phyloP scores from a whole-genome alignment of 352 stramenopile species.

The Phytophthora chlamydospora region DNA sequence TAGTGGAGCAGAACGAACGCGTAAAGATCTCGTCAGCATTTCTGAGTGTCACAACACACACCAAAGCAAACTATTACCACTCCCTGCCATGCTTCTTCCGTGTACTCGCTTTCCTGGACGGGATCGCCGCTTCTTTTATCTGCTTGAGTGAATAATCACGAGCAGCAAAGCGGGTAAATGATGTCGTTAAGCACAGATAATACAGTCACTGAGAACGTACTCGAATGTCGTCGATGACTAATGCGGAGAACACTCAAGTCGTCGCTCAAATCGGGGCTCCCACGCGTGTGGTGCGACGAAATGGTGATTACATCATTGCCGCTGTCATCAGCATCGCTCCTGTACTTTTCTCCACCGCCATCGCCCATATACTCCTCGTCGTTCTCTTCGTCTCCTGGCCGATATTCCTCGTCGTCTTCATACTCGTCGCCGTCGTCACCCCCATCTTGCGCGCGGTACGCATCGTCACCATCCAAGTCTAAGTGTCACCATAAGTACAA shows the following conservation, averaged over 20 bases:
- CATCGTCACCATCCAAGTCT: constrained; percentile 24
- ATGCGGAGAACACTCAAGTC: constrained; percentile 69
- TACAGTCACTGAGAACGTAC: constrained; percentile 32
- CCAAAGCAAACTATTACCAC: constrained; percentile 42
- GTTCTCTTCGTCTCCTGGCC: constrained; percentile 26
- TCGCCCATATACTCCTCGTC: constrained; percentile 24
- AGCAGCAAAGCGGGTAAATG: constrained; percentile 10
- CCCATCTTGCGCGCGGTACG: constrained; percentile 43
- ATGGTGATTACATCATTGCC: constrained; percentile 29
- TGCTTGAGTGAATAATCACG: constrained; percentile 8
- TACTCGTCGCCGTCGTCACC: constrained; percentile 36
- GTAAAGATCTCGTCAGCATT: not conserved
- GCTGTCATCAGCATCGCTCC: not conserved
- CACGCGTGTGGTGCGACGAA: constrained; percentile 31
- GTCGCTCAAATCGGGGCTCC: constrained; percentile 40
- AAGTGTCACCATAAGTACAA: not conserved
- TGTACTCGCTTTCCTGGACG: constrained; percentile 43
- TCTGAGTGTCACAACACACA: not conserved
- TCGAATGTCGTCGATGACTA: constrained; percentile 54
- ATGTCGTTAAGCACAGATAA: not conserved
- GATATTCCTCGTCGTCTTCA: constrained; percentile 34
- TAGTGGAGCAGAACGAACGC: constrained; percentile 12
- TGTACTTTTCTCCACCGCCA: constrained; percentile 29
- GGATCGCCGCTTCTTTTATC: constrained; percentile 26
- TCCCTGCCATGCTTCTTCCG: constrained; percentile 69